phyloP scores from a whole-genome alignment of 345 rosid genomes.

The Hypericum perforatum region DNA sequence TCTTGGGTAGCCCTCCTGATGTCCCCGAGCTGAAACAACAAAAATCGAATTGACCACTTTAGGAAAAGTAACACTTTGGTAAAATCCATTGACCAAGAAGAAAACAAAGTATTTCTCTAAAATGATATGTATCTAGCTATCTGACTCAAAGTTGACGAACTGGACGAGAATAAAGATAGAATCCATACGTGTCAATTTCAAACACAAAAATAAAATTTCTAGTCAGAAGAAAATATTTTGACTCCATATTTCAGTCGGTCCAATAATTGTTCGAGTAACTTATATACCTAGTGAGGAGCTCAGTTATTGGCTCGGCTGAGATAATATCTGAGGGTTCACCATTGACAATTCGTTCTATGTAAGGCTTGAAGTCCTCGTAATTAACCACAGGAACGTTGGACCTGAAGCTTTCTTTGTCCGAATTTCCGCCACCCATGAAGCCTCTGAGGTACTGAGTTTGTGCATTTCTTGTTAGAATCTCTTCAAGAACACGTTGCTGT shows the following conservation, averaged over 20 bases:
- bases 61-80: no score
- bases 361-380: conserved; percentile 67
- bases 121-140: no score
- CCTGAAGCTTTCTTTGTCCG: conserved; percentile 44
- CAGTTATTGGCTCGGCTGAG: conserved; percentile 68
- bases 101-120: no score
- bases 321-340: conserved; percentile 64
- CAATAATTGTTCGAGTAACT: neutral
- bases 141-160: no score
- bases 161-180: neutral
- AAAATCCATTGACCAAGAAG: no score
- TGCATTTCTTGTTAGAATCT: conserved; percentile 48
- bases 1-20: conserved; percentile 80
- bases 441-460: conserved; percentile 51
- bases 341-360: conserved; percentile 61
- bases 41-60: no score
- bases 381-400: conserved; percentile 64
- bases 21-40: conserved; percentile 67
- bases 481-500: conserved; percentile 45
- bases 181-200: neutral
- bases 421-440: conserved; percentile 40
- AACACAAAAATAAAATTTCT: no score
- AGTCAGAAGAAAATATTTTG: neutral
- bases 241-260: neutral
- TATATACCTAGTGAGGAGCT: conserved; percentile 74